phyloP scores from a whole-genome alignment of 345 rosid species.

The Pistacia atlantica region DNA sequence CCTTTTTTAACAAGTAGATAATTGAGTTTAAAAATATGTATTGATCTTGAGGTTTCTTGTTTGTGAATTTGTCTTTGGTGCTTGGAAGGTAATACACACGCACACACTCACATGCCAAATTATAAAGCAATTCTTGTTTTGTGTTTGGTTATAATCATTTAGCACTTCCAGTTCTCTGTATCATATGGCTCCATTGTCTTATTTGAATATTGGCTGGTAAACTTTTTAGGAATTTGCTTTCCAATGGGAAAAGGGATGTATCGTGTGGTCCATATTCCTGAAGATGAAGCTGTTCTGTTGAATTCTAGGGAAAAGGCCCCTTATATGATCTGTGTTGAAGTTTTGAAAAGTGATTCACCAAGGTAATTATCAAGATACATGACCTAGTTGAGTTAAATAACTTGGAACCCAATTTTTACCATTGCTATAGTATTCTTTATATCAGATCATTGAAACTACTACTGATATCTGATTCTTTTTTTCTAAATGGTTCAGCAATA shows the following conservation, averaged over 20 bases:
- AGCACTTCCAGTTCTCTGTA: not conserved
- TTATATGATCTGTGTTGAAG: slow-evolving; percentile 85
- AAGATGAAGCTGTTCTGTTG: slow-evolving; percentile 95
- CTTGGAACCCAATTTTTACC: not conserved
- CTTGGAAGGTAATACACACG: not conserved
- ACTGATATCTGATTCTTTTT: slow-evolving; percentile 21
- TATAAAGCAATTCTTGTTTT: not conserved
- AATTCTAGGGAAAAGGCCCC: slow-evolving; percentile 99
- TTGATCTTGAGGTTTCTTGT: not conserved
- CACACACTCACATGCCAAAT: not conserved
- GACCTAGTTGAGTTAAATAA: not conserved
- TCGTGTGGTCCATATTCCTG: slow-evolving; percentile 96
- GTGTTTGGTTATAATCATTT: not conserved
- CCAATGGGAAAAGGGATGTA: slow-evolving; percentile 97
- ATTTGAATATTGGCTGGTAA: slow-evolving; percentile 19
- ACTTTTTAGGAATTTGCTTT: slow-evolving; percentile 84
- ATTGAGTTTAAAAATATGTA: not conserved
- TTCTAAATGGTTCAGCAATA: slow-evolving; percentile 48
- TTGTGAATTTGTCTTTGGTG: not conserved
- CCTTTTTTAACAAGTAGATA: not conserved
- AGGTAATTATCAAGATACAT: slow-evolving; percentile 47
- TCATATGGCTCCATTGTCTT: slow-evolving; percentile 16
- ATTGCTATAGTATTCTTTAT: not conserved
- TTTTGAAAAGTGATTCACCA: slow-evolving; percentile 79
- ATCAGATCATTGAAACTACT: slow-evolving; percentile 2